Base-by-base conservation (phyloP, 2,329 filamentous ascomycete species). In the Myriosclerotinia scirpicola region DNA sequence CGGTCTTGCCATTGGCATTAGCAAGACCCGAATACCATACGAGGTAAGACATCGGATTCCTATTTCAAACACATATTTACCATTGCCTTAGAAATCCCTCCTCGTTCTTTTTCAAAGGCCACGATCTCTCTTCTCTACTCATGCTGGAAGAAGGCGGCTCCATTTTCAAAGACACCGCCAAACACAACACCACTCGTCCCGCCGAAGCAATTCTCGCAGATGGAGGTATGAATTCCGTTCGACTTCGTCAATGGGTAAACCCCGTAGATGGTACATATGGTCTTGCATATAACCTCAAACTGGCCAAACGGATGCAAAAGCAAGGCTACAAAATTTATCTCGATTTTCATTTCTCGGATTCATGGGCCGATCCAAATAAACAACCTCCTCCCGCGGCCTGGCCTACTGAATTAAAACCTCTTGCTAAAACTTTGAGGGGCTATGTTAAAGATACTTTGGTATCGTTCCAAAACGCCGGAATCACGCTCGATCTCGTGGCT, bases 211-310 rank as follows among this genome's bases (percentile, higher is more conserved):
- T 91, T 58, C 79, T 91, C 6, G 83, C 80, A 1, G 79, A 80
- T 34, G 84, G 81, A 26, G 89, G 89, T 12, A 84, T 90, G 74
- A 91, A 90, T 75, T 88, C 84, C 0, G 85, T 91, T 54, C 85
- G 88, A 14, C 87, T 91, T 74, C 83, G 89, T 20, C 79, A 91
- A 40, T 92, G 88, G 89, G 89, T 91, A 17, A 88, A 89, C 72
- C 86, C 87, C 0, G 79, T 82, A 20, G 83, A 85, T 69, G 87
- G 87, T 53, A 82, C 82, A 69, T 91, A 92, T 77, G 84, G 88
- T 75, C 80, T 91, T 50, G 83, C 85, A 68, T 92, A 92, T 77
- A 91, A 90, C 74, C 74, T 92, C 68, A 78, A 83, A 54, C 81
- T 91, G 22, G 89, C 87, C 6, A 83, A 83, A 74, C 81, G 89